Base-by-base conservation (phyloP, 345 rosid genomes). In the Populus tremula region DNA sequence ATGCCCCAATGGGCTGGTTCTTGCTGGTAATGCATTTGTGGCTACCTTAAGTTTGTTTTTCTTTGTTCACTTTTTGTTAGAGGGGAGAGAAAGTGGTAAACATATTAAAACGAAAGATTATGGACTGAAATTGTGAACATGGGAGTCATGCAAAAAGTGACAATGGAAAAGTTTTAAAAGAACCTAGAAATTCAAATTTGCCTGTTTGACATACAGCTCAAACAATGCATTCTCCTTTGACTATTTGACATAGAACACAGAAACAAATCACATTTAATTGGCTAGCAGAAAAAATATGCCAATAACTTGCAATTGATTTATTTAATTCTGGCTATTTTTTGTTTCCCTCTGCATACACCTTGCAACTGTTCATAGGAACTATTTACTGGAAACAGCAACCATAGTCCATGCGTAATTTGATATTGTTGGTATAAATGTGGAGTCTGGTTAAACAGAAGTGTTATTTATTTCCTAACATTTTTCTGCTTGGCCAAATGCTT, bases 1-100 rank as follows among this genome's bases (percentile, higher is more conserved):
- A 93, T 95, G 99, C 98, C 99, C 16, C 99, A 95, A 69, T 95
- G 99, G 98, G 98, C 99, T 70, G 98, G 99, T 74, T 95, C 99
- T 86, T 95, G 97, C 92, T 95, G 99, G 99, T 93, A 87, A 70
- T 39, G 23, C 17, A 45, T 76, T 72, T 56, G 3, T 72, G 41
- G 12, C 76, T 47, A 71, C 70, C 70, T 70, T 43, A 71, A 11
- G 35, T 59, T 59, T 17, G 16, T 41, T 14, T 16, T 69, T 14
- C 65, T 36, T 12, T 2, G 31, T 63, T 13, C 67, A 27, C 5
- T 10, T 63, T 47, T 47, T 47, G 53, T 47, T 47, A 47, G 53
- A 47, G 53, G 31, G 33, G 29, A 6, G 23, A 29, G 31, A 13
- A 59, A 59, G 31, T 23, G 10, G 14, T 63, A 10, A 25, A 25